Base-by-base conservation (phyloP, 1,284 basidiomycete genomes). In the Cryptococcus hybrid region DNA sequence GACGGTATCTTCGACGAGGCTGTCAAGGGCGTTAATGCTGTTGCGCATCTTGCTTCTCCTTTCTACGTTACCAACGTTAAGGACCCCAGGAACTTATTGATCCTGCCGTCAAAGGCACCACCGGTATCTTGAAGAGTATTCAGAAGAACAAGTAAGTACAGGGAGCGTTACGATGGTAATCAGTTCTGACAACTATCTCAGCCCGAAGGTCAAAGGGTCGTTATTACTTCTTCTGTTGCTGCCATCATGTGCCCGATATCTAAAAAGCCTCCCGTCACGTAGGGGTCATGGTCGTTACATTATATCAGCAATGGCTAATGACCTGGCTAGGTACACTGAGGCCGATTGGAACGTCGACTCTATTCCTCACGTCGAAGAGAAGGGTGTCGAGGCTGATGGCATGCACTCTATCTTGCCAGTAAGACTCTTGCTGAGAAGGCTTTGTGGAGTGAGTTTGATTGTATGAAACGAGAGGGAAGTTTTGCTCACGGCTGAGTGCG, bases 351-450 rank as follows among this genome's bases (percentile, higher is more conserved):
- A 90, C 77, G 71, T 83, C 7, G 77, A 80, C 43, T 80, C 83
- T 3, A 73, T 83, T n/a, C 70, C 80, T 24, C 77, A 82, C 48
- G 79, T 86, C n/a, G 80, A 83, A 65, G 75, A 82, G 60, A 80
- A 83, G 52, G 85, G 86, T 6, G 70, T 76, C 46, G 84, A 83
- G 67, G 88, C 87, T 2, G 68, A 74, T 79, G 46, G 83, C 82
- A 57, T 62, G 59, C 47, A 58, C 53, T 57, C 48, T 68, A 63
- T 54, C 49, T 49, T 37, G 70, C 70, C 6, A 69, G 66, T 55
- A 90, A 91, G 79, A 84, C 83, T 4, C 77, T 90, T 1, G 88
- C 88, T 1, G 89, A 92, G 68, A 68, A 74, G 52, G 76, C 77
- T 1, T 72, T 79, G 2, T 80, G 79, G 79, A 68, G 67, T 71